A percentile compares a stretch with the other conserved stretches of the same genome.
Evolutionary conservation across 257 asterid species (phyloP).

Genomic region (Paraleonurus japonicus): DNA sequence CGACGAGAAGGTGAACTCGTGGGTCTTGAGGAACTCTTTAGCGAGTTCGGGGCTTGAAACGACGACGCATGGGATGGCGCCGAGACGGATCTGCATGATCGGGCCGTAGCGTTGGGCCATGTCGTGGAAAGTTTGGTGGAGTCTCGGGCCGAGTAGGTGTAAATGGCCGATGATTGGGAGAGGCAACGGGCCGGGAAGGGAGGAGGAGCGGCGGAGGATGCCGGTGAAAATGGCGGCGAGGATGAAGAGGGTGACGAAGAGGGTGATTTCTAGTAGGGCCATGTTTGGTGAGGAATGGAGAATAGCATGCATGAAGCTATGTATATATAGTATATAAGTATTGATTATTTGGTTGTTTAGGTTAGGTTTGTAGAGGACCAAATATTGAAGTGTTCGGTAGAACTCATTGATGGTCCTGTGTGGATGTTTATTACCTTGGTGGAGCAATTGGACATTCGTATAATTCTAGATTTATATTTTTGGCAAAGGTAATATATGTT

Average conservation of each 20-base stretch:
- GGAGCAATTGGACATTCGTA: too few species aligned
- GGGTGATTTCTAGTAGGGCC: neutral
- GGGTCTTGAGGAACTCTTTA: slow-evolving; percentile 40
- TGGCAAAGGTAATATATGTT: too few species aligned
- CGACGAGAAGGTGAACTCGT: slow-evolving; percentile 53
- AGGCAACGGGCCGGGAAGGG: slow-evolving; percentile 48
- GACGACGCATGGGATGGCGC: slow-evolving; percentile 45
- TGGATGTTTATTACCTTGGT: too few species aligned
- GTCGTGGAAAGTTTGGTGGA: slow-evolving; percentile 50
- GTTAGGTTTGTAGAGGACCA: neutral
- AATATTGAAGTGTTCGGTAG: neutral
- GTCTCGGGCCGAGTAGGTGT: slow-evolving; percentile 56
- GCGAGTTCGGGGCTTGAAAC: slow-evolving; percentile 54
- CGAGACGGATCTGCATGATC: slow-evolving; percentile 39
- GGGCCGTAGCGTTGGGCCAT: slow-evolving; percentile 45
- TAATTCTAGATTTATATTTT: too few species aligned
- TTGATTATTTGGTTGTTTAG: neutral
- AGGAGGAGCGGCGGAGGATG: slow-evolving; percentile 15
- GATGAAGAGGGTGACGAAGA: slow-evolving; percentile 35
- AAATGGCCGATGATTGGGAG: slow-evolving; percentile 65
- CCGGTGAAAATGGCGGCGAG: neutral
- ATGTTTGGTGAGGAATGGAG: neutral
- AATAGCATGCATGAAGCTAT: neutral
- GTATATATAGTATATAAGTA: too few species aligned
- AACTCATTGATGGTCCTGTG: neutral